Conservation (phyloP, 2,329 filamentous ascomycete species). For the Botrytis squamosa region DNA sequence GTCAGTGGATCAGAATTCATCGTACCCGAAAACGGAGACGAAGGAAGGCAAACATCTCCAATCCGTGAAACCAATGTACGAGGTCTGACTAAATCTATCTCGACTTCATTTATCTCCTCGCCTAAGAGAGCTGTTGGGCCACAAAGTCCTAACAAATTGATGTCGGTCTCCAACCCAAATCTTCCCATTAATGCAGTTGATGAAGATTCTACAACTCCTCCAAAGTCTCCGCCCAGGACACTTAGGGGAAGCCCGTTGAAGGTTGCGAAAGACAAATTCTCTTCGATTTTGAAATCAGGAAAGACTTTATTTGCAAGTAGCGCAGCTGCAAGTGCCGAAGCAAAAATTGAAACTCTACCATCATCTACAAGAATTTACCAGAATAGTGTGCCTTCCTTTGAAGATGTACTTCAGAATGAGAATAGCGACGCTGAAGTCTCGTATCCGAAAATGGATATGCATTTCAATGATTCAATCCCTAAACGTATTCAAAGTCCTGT, state of each 20-base stretch:
- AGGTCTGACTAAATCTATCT: constrained; percentile 61
- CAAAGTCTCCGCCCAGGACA: constrained; percentile 56
- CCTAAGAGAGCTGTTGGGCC: constrained; percentile 41
- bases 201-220: constrained; percentile 31
- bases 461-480: background rate
- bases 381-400: constrained; percentile 48
- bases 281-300: constrained; percentile 85
- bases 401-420: constrained; percentile 42
- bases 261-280: constrained; percentile 88
- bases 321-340: constrained; percentile 61
- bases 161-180: constrained; percentile 58
- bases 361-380: constrained; percentile 51
- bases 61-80: constrained; percentile 37
- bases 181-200: constrained; percentile 53
- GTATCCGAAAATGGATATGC: constrained; percentile 43
- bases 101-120: constrained; percentile 58
- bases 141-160: constrained; percentile 53
- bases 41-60: constrained; percentile 38
- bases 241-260: constrained; percentile 77
- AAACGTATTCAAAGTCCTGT: constrained; percentile 28
- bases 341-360: constrained; percentile 57
- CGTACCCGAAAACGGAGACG: constrained; percentile 44
- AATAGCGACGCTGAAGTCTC: constrained; percentile 34
- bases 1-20: constrained; percentile 50
- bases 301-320: constrained; percentile 83